Percentiles rank a stretch among this genome's conserved stretches.
These are phyloP conservation scores for Clonostachys solani DNA, from an alignment of 2,329 filamentous ascomycete species.

Conservation along the genomic window DNA sequence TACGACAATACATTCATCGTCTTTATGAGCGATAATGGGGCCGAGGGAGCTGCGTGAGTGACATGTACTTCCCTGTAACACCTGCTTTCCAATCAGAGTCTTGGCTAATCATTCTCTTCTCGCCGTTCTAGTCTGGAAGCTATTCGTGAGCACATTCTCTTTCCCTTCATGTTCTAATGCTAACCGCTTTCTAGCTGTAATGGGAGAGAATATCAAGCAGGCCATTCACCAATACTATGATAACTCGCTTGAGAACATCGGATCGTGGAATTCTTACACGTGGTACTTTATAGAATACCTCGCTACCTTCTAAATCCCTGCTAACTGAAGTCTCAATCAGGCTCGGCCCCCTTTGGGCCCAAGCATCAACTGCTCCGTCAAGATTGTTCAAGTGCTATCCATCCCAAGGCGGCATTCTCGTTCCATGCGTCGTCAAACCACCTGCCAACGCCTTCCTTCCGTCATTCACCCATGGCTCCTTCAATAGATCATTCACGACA, in stretches of 20 bases:
- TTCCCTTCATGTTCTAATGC: too few species aligned
- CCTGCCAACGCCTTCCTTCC: slow-evolving; percentile 16
- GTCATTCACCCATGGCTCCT: slow-evolving; percentile 21
- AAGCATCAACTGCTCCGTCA: slow-evolving; percentile 29
- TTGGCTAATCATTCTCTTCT: too few species aligned
- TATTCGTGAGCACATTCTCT: too few species aligned
- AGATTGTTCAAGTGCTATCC: slow-evolving; percentile 33
- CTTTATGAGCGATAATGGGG: slow-evolving; percentile 51
- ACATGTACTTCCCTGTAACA: slow-evolving; percentile 46
- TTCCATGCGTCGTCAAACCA: slow-evolving; percentile 39
- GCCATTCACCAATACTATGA: slow-evolving; percentile 36
- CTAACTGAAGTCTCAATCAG: too few species aligned
- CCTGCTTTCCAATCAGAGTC: neutral
- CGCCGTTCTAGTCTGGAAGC: too few species aligned
- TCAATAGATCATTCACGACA: slow-evolving; percentile 23
- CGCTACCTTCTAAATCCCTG: too few species aligned
- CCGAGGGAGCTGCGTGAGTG: slow-evolving; percentile 51
- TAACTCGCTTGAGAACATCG: slow-evolving; percentile 46
- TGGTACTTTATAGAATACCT: slow-evolving; percentile 40
- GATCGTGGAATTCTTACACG: slow-evolving; percentile 51
- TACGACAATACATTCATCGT: slow-evolving; percentile 49
- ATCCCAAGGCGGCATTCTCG: slow-evolving; percentile 44
- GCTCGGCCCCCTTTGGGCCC: slow-evolving; percentile 49
- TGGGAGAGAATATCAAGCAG: slow-evolving; percentile 24
- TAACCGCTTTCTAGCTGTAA: neutral